Evolutionary conservation across 1,284 basidiomycete genomes (phyloP).

Genomic region (Somion occarium): DNA sequence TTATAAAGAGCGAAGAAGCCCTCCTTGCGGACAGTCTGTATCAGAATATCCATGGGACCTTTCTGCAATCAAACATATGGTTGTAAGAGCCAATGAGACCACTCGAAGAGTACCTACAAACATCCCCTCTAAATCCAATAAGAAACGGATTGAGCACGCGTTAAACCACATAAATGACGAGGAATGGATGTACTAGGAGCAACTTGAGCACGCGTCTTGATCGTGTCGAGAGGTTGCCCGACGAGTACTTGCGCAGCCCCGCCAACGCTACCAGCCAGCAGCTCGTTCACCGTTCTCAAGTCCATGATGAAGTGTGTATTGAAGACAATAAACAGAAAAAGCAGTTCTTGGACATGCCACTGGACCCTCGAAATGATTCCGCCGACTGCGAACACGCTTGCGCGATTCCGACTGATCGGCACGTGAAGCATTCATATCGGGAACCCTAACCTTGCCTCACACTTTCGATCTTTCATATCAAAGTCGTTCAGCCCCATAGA

Average conservation of each 20-base stretch:
- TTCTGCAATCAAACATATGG: slow-evolving; percentile 50
- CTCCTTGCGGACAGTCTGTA: slow-evolving; percentile 80
- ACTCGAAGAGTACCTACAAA: slow-evolving; percentile 65
- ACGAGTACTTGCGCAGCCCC: slow-evolving; percentile 81
- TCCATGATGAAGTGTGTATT: slow-evolving; percentile 17
- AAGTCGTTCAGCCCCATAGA: too few species aligned
- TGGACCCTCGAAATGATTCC: neutral
- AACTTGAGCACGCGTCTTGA: slow-evolving; percentile 80
- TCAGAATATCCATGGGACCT: slow-evolving; percentile 87
- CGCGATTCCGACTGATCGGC: neutral
- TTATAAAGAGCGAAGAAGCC: slow-evolving; percentile 91
- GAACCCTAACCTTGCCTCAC: neutral
- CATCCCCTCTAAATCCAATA: slow-evolving; percentile 78
- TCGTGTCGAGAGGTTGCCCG: slow-evolving; percentile 84
- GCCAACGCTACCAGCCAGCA: slow-evolving; percentile 74
- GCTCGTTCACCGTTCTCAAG: slow-evolving; percentile 59
- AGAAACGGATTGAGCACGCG: too few species aligned
- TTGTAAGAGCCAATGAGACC: neutral
- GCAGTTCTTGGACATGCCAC: neutral
- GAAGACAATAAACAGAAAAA: neutral
- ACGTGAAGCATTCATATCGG: neutral
- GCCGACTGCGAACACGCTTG: neutral
- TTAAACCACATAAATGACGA: slow-evolving; percentile 1
- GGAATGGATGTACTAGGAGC: slow-evolving; percentile 53
- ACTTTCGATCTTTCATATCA: too few species aligned